Base-by-base conservation (phyloP, 768 basidiomycete species). In the Phanerochaete carnosa region DNA sequence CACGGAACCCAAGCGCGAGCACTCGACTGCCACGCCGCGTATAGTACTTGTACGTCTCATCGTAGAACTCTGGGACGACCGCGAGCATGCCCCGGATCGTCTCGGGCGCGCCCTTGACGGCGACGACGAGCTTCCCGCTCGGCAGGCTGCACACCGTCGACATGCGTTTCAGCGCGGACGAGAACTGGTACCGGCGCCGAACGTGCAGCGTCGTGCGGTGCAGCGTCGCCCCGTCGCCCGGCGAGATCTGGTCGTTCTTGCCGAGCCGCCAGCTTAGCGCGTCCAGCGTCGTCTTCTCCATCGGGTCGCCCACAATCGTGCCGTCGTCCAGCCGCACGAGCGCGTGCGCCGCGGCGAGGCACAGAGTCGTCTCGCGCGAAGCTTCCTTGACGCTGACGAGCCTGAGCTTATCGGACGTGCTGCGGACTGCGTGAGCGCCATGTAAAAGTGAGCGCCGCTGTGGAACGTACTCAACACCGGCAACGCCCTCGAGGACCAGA, bases 71-170 rank as follows among this genome's bases (percentile, higher is more conserved):
- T 0, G 97, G 97, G 1, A 96, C 82, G 2, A 67, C 61, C 12
- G 73, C 76, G 52, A 95, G 83, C 94, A 98, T 98, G 19, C 74
- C 74, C 72, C 92, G 95, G 72, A 99, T 91, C 2, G 95, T 98
- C 75, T 99, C 97, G 0, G 97, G 97, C 0, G 97, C 97, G 53
- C 97, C 97, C 75, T 98, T 99, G 58, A 97, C 94, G 1, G 95
- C 82, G 3, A 82, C 83, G 8, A 92, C 65, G 3, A 82, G 78
- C 59, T 79, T 83, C 1, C 82, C 81, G 12, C 83, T 85, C 5
- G 89, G 80, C 39, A 83, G 77, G 1, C 85, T 84, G 7, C 87
- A 84, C 26, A 99, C 78, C 1, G 95, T 98, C 1, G 93, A 94
- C 97, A 99, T 99, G 64, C 97, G 86, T 75, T 99, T 99, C 51